phyloP scores from a whole-genome alignment of 2,329 filamentous ascomycete species.

The Tolypocladium sp. region DNA sequence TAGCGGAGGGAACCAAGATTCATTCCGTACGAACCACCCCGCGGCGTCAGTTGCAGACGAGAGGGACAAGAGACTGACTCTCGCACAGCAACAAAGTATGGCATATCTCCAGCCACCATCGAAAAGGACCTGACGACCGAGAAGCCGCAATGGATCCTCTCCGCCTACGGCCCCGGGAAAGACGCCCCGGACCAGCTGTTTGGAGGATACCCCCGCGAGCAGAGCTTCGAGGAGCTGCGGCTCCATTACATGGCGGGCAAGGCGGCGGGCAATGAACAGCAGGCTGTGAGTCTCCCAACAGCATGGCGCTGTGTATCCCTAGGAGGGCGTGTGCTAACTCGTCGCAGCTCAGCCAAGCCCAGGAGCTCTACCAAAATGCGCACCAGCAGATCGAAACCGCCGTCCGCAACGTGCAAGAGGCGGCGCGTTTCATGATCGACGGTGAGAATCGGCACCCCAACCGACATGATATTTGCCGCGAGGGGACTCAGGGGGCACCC shows the following conservation, averaged over 20 bases:
- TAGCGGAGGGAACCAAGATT: constrained; percentile 13
- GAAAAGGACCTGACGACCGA: constrained; percentile 60
- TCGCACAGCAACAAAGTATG: constrained; percentile 28
- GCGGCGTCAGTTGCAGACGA: not conserved
- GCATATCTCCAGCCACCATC: constrained; percentile 50
- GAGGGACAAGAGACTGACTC: constrained; percentile 2
- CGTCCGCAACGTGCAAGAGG: constrained; percentile 59
- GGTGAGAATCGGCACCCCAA: constrained; percentile 67
- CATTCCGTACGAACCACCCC: constrained; percentile 10
- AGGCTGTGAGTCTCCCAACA: constrained; percentile 31
- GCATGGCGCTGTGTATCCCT: not conserved
- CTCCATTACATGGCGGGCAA: constrained; percentile 58
- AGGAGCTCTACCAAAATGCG: constrained; percentile 53
- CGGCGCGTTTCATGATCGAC: constrained; percentile 59
- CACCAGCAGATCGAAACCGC: constrained; percentile 65
- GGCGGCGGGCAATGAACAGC: constrained; percentile 49
- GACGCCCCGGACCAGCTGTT: constrained; percentile 77
- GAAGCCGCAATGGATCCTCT: constrained; percentile 76
- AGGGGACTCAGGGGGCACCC: constrained; percentile 32
- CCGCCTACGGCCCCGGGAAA: constrained; percentile 70
- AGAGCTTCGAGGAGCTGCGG: constrained; percentile 82
- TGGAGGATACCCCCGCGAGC: constrained; percentile 68
- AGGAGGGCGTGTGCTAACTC: constrained; percentile 9
- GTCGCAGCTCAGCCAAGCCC: constrained; percentile 48
- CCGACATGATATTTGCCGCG: constrained; percentile 53